A percentile compares a stretch with the other conserved stretches of the same genome.
These are phyloP conservation scores for Apophysomyces variabilis DNA, from an alignment of 371 early-diverging fungal species.

Conservation along the genomic window DNA sequence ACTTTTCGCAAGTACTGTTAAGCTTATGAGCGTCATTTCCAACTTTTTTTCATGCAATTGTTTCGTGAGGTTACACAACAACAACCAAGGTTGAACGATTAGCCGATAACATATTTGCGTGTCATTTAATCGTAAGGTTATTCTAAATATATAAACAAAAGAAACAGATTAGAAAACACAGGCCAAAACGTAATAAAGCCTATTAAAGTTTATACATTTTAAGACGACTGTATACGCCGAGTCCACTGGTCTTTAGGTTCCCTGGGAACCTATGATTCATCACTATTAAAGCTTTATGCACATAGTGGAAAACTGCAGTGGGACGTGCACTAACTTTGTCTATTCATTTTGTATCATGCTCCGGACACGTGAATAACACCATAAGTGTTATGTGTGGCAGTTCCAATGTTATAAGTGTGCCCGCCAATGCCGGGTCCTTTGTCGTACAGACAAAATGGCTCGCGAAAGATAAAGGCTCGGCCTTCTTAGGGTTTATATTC, in stretches of 20 bases:
- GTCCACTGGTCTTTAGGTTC: no score
- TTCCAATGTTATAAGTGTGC: background rate
- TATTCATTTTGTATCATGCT: no score
- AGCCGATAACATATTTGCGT: background rate
- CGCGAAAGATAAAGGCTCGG: no score
- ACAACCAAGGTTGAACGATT: background rate
- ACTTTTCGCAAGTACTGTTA: no score
- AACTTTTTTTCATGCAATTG: conserved; percentile 6
- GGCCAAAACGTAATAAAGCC: no score
- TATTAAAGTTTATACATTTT: no score
- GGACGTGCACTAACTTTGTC: background rate
- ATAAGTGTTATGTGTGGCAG: background rate
- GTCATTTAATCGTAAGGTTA: background rate
- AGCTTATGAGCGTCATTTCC: background rate
- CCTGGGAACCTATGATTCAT: no score
- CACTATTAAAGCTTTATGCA: no score
- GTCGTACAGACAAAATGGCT: background rate
- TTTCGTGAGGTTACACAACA: background rate
- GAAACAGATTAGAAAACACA: background rate
- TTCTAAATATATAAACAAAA: background rate
- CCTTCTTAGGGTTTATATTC: no score
- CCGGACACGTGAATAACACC: conserved; percentile 6
- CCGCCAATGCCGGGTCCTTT: conserved; percentile 9
- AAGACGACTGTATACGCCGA: no score
- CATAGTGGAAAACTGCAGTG: background rate